phyloP scores from a whole-genome alignment of 768 basidiomycete genomes.

The Termitomyces sp. region DNA sequence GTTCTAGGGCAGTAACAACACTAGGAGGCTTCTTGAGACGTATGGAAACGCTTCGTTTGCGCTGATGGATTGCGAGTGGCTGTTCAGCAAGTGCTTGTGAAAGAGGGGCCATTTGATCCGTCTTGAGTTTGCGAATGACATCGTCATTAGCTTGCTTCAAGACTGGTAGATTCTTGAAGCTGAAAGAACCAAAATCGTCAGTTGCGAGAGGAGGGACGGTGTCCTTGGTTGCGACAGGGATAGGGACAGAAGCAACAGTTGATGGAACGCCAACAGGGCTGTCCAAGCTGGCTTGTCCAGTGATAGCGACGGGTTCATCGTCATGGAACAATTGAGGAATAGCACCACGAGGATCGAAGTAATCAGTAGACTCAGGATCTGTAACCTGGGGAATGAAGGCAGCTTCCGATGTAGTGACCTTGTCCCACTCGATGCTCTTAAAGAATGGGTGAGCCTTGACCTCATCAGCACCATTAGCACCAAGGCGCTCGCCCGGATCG shows the following conservation, averaged over 20 bases:
- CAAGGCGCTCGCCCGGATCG: constrained; percentile 76
- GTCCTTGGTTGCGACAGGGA: constrained; percentile 32
- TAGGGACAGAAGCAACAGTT: constrained; percentile 36
- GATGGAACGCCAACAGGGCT: constrained; percentile 35
- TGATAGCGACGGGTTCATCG: constrained; percentile 60
- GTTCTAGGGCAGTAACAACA: constrained; percentile 65
- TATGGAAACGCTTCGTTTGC: constrained; percentile 79
- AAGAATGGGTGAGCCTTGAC: constrained; percentile 93
- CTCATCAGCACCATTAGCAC: constrained; percentile 83
- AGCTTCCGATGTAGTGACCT: constrained; percentile 81
- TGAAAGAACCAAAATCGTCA: constrained; percentile 97
- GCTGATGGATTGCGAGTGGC: constrained; percentile 38
- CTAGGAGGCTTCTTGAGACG: constrained; percentile 77
- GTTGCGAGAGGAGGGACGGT: constrained; percentile 53
- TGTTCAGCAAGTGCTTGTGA: constrained; percentile 70
- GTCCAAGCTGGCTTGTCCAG: constrained; percentile 44
- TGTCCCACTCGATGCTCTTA: constrained; percentile 87
- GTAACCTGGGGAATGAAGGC: constrained; percentile 93
- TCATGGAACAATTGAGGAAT: constrained; percentile 89
- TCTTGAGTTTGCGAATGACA: constrained; percentile 91
- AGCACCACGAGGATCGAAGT: constrained; percentile 96
- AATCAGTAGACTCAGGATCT: constrained; percentile 98
- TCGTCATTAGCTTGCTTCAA: constrained; percentile 99
- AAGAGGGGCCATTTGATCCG: constrained; percentile 81
- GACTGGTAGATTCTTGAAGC: constrained; percentile 94